A percentile compares a stretch with the other conserved stretches of the same genome.
These are phyloP conservation scores for Tricholoma furcatifolium DNA, from an alignment of 768 basidiomycete species.

Conservation along the genomic window DNA sequence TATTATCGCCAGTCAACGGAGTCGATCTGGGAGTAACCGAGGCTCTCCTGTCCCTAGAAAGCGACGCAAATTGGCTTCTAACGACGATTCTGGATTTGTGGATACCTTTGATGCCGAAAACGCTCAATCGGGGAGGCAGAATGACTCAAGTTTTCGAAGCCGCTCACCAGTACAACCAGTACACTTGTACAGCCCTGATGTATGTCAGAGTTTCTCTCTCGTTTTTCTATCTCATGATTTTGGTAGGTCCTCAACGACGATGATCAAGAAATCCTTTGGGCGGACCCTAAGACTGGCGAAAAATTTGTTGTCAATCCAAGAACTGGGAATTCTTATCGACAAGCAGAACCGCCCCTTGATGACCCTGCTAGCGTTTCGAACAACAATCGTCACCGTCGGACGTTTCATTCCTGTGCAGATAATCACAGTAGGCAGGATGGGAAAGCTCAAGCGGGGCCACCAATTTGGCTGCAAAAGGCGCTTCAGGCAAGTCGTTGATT, in stretches of 20 bases:
- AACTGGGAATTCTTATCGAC: conserved; percentile 65
- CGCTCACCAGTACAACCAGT: background rate
- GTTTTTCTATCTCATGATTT: background rate
- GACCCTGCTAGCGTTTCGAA: conserved; percentile 5
- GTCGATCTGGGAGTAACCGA: background rate
- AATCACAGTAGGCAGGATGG: conserved; percentile 11
- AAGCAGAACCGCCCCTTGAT: conserved; percentile 16
- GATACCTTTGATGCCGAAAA: conserved; percentile 18
- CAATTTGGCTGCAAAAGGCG: conserved; percentile 65
- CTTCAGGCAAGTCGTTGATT: conserved; percentile 43
- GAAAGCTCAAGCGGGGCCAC: conserved; percentile 25
- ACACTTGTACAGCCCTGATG: conserved; percentile 1
- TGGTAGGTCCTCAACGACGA: conserved; percentile 19
- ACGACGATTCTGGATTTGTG: conserved; percentile 35
- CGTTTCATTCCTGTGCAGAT: conserved; percentile 23
- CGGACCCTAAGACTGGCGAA: conserved; percentile 60
- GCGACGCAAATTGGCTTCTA: conserved; percentile 41
- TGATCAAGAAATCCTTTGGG: conserved; percentile 48
- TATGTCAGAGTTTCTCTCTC: background rate
- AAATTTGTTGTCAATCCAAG: conserved; percentile 60
- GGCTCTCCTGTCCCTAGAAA: conserved; percentile 44
- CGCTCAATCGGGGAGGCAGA: background rate
- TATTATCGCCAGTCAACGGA: conserved; percentile 23
- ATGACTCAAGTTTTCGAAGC: background rate
- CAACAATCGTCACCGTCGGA: conserved; percentile 21